Conservation (phyloP, 2,329 filamentous ascomycete species). For the Aureobasidium sp. region DNA sequence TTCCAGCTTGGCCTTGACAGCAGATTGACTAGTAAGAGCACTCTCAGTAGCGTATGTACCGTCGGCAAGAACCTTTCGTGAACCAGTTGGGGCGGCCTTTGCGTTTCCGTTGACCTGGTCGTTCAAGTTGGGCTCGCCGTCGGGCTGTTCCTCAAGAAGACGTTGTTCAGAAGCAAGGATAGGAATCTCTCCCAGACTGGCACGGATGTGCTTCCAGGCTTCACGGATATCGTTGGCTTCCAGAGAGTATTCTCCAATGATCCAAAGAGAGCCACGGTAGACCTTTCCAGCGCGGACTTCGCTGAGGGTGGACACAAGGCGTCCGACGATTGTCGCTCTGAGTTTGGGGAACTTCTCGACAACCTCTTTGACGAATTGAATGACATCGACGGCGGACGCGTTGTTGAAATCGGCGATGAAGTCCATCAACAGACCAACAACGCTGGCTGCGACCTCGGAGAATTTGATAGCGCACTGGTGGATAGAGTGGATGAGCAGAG, state of each 20-base stretch:
- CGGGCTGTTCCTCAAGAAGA: conserved; percentile 72
- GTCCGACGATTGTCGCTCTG: conserved; percentile 76
- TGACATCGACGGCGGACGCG: conserved; percentile 91
- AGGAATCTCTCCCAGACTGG: conserved; percentile 91
- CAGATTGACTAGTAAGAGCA: conserved; percentile 86
- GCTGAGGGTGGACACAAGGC: conserved; percentile 79
- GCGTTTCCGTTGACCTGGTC: conserved; percentile 75
- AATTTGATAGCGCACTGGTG: conserved; percentile 99
- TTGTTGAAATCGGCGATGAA: conserved; percentile 99
- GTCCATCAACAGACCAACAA: conserved; percentile 96
- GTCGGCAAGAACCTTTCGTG: conserved; percentile 86
- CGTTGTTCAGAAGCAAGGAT: conserved; percentile 93
- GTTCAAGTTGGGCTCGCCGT: conserved; percentile 56
- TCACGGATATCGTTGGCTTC: conserved; percentile 92
- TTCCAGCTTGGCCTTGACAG: conserved; percentile 82
- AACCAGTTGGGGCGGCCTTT: conserved; percentile 71
- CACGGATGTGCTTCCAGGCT: conserved; percentile 91
- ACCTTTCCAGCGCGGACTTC: conserved; percentile 97
- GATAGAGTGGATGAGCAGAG: conserved; percentile 91
- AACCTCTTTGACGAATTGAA: conserved; percentile 97
- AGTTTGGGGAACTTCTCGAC: conserved; percentile 95
- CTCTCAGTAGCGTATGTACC: conserved; percentile 97
- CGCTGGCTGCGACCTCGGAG: conserved; percentile 93
- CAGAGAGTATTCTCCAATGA: conserved; percentile 92
- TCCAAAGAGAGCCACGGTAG: conserved; percentile 94